Evolutionary conservation across 495 filamentous ascomycete genomes (phyloP).

Genomic region (Peziza echinospora): DNA sequence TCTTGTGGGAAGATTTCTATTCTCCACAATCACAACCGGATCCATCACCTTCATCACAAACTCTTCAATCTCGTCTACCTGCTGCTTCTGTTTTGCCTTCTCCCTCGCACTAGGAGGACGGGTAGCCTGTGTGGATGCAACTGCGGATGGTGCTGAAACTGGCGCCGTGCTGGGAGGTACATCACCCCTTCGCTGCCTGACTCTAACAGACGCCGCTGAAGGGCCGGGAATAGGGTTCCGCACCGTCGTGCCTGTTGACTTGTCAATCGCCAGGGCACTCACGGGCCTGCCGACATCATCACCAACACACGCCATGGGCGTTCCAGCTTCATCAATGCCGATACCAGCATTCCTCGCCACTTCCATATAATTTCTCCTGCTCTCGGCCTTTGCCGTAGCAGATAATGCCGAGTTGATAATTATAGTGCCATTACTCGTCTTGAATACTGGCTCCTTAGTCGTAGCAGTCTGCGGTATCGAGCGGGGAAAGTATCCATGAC

Average conservation of each 20-base stretch:
- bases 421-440: constrained; percentile 7
- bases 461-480: constrained; percentile 12
- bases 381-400: constrained; percentile 9
- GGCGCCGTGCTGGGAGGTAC: neutral
- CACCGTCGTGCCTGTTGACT: neutral
- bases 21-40: neutral
- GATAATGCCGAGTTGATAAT: constrained; percentile 3
- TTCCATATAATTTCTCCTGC: constrained; percentile 15
- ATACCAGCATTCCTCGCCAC: constrained; percentile 17
- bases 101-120: constrained; percentile 9
- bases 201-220: too few relatives aligned
- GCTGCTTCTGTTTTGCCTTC: neutral
- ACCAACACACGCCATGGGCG: constrained; percentile 9
- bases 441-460: constrained; percentile 13
- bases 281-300: constrained; percentile 9
- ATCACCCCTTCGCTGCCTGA: too few relatives aligned
- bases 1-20: too few relatives aligned
- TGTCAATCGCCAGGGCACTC: neutral
- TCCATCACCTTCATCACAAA: constrained; percentile 1
- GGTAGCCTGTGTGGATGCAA: neutral
- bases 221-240: too few relatives aligned
- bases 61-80: neutral
- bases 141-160: neutral
- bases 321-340: constrained; percentile 11
- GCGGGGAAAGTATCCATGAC: constrained; percentile 34